A percentile compares a stretch with the other conserved stretches of the same genome.
These are phyloP conservation scores for Centaurea solstitialis DNA, from an alignment of 129 eudicot species.

Conservation along the genomic window DNA sequence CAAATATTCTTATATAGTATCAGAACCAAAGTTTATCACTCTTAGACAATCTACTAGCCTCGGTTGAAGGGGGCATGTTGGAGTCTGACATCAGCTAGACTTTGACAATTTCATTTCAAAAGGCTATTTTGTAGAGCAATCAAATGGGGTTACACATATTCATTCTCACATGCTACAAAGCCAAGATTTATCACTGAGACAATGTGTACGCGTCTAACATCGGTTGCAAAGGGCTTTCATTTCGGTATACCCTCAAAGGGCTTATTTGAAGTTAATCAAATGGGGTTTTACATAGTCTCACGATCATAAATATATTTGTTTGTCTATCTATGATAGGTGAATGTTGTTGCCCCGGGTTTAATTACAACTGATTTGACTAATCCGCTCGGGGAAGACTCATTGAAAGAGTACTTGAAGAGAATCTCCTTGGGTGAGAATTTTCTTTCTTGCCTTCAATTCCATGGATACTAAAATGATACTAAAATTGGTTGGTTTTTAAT, in stretches of 20 bases:
- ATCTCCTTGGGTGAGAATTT: conserved; percentile 93
- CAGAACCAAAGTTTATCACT: neutral
- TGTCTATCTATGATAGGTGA: conserved; percentile 48
- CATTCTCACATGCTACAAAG: neutral
- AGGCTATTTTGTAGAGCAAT: neutral
- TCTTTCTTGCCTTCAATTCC: no score
- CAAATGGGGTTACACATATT: neutral
- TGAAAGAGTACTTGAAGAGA: conserved; percentile 63
- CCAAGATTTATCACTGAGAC: neutral
- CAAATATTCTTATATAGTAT: neutral
- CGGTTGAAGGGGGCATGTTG: neutral
- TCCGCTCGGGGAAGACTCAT: conserved; percentile 73
- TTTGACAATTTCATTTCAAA: neutral
- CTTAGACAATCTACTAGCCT: neutral
- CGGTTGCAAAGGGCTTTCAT: no score
- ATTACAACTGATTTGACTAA: conserved; percentile 97
- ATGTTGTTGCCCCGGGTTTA: conserved; percentile 97
- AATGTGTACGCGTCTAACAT: neutral
- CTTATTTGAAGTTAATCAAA: neutral
- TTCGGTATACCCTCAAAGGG: neutral
- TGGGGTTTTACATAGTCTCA: neutral
- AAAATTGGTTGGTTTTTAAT: neutral
- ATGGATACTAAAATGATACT: no score
- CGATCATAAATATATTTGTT: neutral
- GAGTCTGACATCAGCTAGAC: neutral